Evolutionary conservation across 331 rosid genomes (phyloP).

Genomic region (Spiraea crenata): DNA sequence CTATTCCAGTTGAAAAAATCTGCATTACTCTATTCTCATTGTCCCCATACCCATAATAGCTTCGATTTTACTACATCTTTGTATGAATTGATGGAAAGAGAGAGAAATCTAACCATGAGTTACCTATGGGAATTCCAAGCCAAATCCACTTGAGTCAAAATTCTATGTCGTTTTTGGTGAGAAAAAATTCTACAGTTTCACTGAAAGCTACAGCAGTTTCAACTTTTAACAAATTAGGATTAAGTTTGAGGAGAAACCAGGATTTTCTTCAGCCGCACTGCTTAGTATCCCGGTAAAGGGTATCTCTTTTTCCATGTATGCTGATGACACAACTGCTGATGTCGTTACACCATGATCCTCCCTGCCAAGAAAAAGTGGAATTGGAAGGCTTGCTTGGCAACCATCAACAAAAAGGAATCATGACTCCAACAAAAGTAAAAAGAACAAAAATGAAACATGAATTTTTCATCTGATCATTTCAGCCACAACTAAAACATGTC

Average conservation of each 20-base stretch:
- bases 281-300: constrained; percentile 80
- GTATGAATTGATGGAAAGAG: no score
- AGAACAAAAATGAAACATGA: background rate
- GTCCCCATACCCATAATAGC: no score
- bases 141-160: no score
- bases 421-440: background rate
- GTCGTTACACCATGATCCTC: constrained; percentile 93
- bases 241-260: constrained; percentile 49
- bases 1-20: constrained; percentile 94
- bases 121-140: no score
- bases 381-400: background rate
- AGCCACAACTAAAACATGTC: no score
- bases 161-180: constrained; percentile 14
- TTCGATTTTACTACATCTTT: no score
- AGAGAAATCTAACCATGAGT: no score
- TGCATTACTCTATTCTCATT: no score
- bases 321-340: constrained; percentile 65
- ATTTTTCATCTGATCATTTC: no score
- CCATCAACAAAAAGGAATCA: no score
- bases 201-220: background rate
- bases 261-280: constrained; percentile 66
- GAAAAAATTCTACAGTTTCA: constrained; percentile 18
- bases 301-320: constrained; percentile 68
- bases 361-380: constrained; percentile 55
- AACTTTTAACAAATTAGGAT: background rate